Evolutionary conservation across 1,284 basidiomycete species (phyloP).

Genomic region (Cryptococcus floricola): DNA sequence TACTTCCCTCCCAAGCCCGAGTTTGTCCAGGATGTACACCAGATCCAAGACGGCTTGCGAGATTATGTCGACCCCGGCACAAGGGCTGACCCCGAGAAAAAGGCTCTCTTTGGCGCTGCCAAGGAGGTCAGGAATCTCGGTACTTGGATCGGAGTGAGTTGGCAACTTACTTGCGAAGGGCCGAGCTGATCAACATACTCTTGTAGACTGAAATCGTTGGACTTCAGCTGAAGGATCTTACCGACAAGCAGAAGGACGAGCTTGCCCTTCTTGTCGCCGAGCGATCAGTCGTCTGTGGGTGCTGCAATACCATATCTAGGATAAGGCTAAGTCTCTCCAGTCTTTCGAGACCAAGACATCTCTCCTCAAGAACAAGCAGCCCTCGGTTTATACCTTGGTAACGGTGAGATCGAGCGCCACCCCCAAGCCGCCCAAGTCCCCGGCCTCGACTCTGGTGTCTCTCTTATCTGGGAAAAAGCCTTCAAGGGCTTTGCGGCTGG

Average conservation of each 20-base stretch:
- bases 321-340: neutral
- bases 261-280: slow-evolving; percentile 33
- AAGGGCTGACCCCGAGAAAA: slow-evolving; percentile 37
- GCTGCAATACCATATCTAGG: neutral
- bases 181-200: slow-evolving; percentile 5
- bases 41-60: slow-evolving; percentile 8
- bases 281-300: slow-evolving; percentile 34
- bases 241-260: slow-evolving; percentile 32
- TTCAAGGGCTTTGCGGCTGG: slow-evolving; percentile 5
- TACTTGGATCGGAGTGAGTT: slow-evolving; percentile 30
- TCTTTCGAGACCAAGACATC: slow-evolving; percentile 28
- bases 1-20: slow-evolving; percentile 35
- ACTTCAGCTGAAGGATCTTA: slow-evolving; percentile 27
- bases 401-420: slow-evolving; percentile 57
- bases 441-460: slow-evolving; percentile 12
- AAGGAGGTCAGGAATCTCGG: slow-evolving; percentile 28
- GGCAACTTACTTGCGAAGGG: neutral
- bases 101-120: slow-evolving; percentile 35
- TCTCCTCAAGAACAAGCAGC: slow-evolving; percentile 26
- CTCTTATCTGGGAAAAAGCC: slow-evolving; percentile 16
- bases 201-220: slow-evolving; percentile 33
- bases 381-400: slow-evolving; percentile 34
- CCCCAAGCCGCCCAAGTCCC: slow-evolving; percentile 55
- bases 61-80: slow-evolving; percentile 24
- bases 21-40: slow-evolving; percentile 28